Base-by-base conservation (phyloP, 2,329 filamentous ascomycete species). In the Fusarium sp. region DNA sequence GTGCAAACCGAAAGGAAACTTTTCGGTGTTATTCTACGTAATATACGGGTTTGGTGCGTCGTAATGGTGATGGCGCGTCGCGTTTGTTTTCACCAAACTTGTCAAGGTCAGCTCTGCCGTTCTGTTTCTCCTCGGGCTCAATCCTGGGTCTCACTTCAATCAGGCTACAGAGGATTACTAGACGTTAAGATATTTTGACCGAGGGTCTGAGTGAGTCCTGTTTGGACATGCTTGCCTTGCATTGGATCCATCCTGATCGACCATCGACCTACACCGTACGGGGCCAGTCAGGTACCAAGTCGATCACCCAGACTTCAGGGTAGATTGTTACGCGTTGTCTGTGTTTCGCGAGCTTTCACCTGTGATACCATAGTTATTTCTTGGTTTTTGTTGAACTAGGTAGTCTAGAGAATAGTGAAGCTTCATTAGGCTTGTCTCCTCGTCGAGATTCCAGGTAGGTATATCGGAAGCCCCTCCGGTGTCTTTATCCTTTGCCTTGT, bases 301-400 rank as follows among this genome's bases (percentile, higher is more conserved):
- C 2, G 8, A 42, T 23, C 4, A 1, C 4, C 2, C 4, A 20
- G 11, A 8, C 6, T 14, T 1, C 13, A 42, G 40, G 40, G 18
- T 42, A 14, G 11, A 20, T 13, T 20, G 4, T 11, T 4, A 14
- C 11, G 18, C 18, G 11, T 23, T 42, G 10, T 20, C 6, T 13
- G 16, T 40, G 3, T 20, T 20, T 14, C 6, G 7, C 1, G 13
- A 4, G 11, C 2, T 11, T 23, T 20, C 18, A 20, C 11, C 4
- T 14, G 1, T 0, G 2, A 8, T 23, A 2, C 2, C 6, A 14
- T 23, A 7, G 4, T 13, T 0, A 14, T 14, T 14, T 0, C 6
- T 20, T 7, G 8, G 11, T 13, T 1, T 5, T 14, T 42, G 2
- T 14, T 23, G 2, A 42, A 42, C 11, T 8, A 4, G 9, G 2